Conservation (phyloP, 169 alveolate genomes). For the Eimeria necatrix region DNA sequence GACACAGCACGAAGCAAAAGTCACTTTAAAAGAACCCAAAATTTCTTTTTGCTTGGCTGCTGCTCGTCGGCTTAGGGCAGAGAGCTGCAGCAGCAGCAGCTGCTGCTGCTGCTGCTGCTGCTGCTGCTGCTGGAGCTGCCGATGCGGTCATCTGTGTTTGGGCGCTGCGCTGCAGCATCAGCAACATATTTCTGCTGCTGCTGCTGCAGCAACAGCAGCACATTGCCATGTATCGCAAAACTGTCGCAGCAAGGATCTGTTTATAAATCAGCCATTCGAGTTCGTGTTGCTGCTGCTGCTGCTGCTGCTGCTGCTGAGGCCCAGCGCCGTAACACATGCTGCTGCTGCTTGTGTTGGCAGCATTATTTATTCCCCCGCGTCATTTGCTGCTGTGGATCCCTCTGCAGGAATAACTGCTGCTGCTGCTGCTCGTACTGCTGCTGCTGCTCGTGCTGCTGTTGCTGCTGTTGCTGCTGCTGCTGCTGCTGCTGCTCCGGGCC, state of each 20-base stretch:
- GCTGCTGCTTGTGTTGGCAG: not conserved
- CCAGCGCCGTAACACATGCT: not conserved
- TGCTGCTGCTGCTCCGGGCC: not conserved
- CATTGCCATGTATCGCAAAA: not conserved
- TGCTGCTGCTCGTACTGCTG: too few species aligned
- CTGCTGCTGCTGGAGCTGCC: slow-evolving; percentile 35
- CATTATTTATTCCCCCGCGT: not conserved
- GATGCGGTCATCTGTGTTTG: too few species aligned
- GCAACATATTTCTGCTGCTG: not conserved
- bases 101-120: slow-evolving; percentile 27
- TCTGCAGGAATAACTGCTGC: not conserved
- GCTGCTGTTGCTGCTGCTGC: not conserved
- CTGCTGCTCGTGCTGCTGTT: too few species aligned
- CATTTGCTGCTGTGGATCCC: not conserved
- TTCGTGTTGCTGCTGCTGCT: slow-evolving; percentile 24
- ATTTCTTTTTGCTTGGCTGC: not conserved
- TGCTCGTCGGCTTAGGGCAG: not conserved
- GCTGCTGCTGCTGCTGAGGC: slow-evolving; percentile 53
- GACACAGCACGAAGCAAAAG: not conserved
- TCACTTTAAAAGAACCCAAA: slow-evolving; percentile 9
- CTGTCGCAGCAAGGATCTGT: not conserved
- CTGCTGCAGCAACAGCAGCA: not conserved
- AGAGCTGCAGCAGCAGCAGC: slow-evolving; percentile 35
- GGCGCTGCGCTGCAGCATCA: not conserved
- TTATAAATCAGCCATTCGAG: too few species aligned